Evolutionary conservation across 106 monocot species (phyloP), one percentile per base, ranked within the genome.

Genomic region (Triglochin maritima): DNA sequence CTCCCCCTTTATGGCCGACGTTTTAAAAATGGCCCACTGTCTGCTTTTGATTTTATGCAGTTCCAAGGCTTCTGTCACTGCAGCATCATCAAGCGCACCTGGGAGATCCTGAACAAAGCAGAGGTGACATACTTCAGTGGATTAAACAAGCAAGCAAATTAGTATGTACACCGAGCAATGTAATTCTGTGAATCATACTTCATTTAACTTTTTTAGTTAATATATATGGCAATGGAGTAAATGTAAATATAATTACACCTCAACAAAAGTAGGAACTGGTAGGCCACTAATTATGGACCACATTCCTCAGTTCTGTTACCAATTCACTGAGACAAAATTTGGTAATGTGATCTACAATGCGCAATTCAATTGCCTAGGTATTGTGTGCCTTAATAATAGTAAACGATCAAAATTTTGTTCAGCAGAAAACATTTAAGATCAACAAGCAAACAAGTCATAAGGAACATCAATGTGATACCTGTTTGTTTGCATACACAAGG

Each of bases 21-120:
- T 87, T 76, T 96, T 96, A 47, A 90, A 96, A 77, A 96, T 90
- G 53, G 95, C 79, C 95, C 95, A 96, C 60, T 96, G 95, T 9
- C 95, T 90, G 57, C 62, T 96, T 79, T 90, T 96, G 7, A 96
- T 83, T 70, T 96, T 88, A 56, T 96, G 95, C 66, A 96, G 79
- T 76, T 90, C 90, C 50, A 96, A 68, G 60, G 90, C 82, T 72
- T 90, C 90, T 0, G 90, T 96, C 54, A 96, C 80, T 57, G 87
- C 90, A 72, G 95, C 90, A 90, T 90, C 95, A 72, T 96, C 95
- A 70, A 90, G 83, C 17, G 95, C 95, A 57, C 95, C 95, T 17
- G 95, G 90, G 48, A 96, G 80, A 83, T 96, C 95, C 95, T 96
- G 80, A 44, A 55, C 2, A 78, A 44, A 53, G 55, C 9, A 52